Percentiles rank a stretch among this genome's conserved stretches.
Conservation (phyloP, 768 basidiomycete genomes). For the Pleurotus djamor region DNA sequence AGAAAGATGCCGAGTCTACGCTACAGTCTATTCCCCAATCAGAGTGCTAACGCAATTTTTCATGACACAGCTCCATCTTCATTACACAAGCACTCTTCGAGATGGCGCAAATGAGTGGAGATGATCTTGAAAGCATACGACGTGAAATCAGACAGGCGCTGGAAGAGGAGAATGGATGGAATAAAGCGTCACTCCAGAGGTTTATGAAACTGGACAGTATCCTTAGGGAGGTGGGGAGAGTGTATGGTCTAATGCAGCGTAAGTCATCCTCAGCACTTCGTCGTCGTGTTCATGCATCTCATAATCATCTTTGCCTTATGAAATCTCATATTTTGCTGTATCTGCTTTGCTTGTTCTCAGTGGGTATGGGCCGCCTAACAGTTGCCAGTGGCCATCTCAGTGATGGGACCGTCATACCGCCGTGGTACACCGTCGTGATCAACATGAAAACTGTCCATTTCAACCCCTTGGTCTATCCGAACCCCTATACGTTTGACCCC, state of each 20-base stretch:
- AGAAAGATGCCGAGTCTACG: neutral
- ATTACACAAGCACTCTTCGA: conserved; percentile 32
- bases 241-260: conserved; percentile 33
- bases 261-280: neutral
- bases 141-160: conserved; percentile 28
- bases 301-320: neutral
- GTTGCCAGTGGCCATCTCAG: conserved; percentile 23
- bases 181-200: conserved; percentile 26
- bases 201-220: conserved; percentile 33
- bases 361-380: conserved; percentile 26
- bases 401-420: conserved; percentile 27
- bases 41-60: neutral
- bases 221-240: conserved; percentile 30
- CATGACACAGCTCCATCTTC: conserved; percentile 27
- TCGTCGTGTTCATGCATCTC: neutral
- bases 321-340: neutral
- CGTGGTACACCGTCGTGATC: conserved; percentile 28
- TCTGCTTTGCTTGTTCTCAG: conserved; percentile 11
- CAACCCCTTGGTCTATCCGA: conserved; percentile 29
- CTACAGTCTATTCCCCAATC: neutral
- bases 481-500: conserved; percentile 29
- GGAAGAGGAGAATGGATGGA: conserved; percentile 33
- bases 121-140: conserved; percentile 27
- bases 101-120: conserved; percentile 23
- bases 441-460: conserved; percentile 33